phyloP scores from a whole-genome alignment of 2,329 filamentous ascomycete genomes.

The Nigrospora sphaerica region DNA sequence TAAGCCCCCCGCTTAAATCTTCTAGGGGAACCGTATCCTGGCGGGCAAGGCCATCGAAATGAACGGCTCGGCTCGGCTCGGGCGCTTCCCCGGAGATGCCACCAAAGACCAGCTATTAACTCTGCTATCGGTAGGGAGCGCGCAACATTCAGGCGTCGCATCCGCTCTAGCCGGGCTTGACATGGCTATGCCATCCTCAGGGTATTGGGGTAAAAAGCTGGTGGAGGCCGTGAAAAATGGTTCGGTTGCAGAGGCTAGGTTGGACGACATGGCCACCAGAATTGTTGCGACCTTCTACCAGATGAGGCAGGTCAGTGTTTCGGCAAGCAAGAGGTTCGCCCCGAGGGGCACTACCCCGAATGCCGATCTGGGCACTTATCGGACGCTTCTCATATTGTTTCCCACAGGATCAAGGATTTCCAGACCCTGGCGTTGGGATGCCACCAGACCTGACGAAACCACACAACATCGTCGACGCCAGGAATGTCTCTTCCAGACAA shows the following conservation, averaged over 20 bases:
- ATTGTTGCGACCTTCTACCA: slow-evolving; percentile 48
- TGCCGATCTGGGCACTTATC: too few relatives aligned
- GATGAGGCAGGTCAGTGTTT: slow-evolving; percentile 22
- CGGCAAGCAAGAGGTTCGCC: too few relatives aligned
- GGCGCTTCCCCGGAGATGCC: too few relatives aligned
- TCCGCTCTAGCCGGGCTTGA: slow-evolving; percentile 48
- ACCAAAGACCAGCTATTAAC: too few relatives aligned
- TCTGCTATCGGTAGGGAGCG: slow-evolving; percentile 26
- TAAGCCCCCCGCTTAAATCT: too few relatives aligned
- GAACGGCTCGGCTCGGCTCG: too few relatives aligned
- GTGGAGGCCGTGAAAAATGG: slow-evolving; percentile 53
- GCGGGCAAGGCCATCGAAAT: too few relatives aligned
- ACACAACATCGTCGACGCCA: slow-evolving; percentile 47
- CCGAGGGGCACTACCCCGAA: too few relatives aligned
- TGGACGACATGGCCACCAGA: slow-evolving; percentile 55
- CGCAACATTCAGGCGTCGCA: slow-evolving; percentile 48
- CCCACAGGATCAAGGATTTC: slow-evolving; percentile 38
- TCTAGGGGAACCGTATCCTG: too few relatives aligned
- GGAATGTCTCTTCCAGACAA: slow-evolving; percentile 35
- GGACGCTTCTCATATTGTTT: background rate
- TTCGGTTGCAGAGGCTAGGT: slow-evolving; percentile 43
- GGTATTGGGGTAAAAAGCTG: slow-evolving; percentile 40
- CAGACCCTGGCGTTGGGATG: slow-evolving; percentile 43
- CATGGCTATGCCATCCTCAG: slow-evolving; percentile 15
- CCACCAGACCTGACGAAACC: slow-evolving; percentile 38